Conservation (phyloP, 2,329 filamentous ascomycete genomes). For the Pseudonectria foliicola region DNA sequence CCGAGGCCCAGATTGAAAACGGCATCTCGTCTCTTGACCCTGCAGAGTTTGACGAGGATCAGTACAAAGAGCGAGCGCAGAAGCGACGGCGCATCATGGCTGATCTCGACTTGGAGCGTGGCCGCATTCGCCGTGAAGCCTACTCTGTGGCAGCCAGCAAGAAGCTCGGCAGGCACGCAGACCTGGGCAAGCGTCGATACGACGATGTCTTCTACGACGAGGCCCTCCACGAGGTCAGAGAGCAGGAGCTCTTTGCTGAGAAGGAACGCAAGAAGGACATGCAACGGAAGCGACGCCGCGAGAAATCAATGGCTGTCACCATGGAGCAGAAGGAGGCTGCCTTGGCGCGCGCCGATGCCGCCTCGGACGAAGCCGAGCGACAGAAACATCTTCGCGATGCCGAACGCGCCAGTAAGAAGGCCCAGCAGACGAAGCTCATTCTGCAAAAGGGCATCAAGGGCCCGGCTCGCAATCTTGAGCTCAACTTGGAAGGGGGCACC, state of each 20-base stretch:
- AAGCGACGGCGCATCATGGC: conserved; percentile 66
- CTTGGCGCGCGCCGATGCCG: conserved; percentile 67
- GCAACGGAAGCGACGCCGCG: conserved; percentile 91
- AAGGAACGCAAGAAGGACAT: conserved; percentile 99
- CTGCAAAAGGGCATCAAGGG: conserved; percentile 81
- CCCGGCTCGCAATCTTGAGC: conserved; percentile 62
- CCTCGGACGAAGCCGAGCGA: conserved; percentile 75
- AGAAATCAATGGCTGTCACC: conserved; percentile 91
- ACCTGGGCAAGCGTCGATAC: conserved; percentile 68
- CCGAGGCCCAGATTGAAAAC: conserved; percentile 36
- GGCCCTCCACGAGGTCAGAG: conserved; percentile 79
- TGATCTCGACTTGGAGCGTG: conserved; percentile 54
- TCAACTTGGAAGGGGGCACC: conserved; percentile 76
- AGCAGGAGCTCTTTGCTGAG: conserved; percentile 84
- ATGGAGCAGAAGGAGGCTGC: conserved; percentile 85
- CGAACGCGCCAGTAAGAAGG: conserved; percentile 87
- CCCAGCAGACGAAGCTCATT: conserved; percentile 79
- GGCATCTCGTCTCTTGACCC: conserved; percentile 40
- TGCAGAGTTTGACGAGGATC: conserved; percentile 35
- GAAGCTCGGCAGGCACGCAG: conserved; percentile 61
- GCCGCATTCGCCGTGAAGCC: conserved; percentile 55
- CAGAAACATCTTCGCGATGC: conserved; percentile 77
- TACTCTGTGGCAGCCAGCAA: conserved; percentile 50
- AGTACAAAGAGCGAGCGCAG: conserved; percentile 48
- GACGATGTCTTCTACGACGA: conserved; percentile 70